phyloP scores from a whole-genome alignment of 306 rosid genomes.

The Lupinus albus region DNA sequence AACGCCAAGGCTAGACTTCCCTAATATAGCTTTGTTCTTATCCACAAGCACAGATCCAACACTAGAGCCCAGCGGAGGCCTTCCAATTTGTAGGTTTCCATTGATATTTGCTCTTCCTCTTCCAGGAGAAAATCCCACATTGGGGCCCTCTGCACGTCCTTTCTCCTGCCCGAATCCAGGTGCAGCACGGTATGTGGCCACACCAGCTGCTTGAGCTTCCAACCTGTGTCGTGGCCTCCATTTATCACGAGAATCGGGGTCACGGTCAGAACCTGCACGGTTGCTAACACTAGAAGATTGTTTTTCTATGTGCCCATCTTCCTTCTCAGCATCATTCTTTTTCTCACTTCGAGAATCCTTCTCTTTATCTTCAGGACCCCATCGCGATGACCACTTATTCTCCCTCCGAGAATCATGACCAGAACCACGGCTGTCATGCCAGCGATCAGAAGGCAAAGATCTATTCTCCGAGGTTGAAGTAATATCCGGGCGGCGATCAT shows the following conservation, averaged over 20 bases:
- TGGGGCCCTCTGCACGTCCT: conserved; percentile 60
- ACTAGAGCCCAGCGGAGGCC: conserved; percentile 48
- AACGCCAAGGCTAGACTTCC: conserved; percentile 48
- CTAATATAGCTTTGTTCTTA: conserved; percentile 43
- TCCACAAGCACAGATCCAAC: conserved; percentile 47
- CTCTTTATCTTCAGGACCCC: conserved; percentile 87
- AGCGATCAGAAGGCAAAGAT: conserved; percentile 55
- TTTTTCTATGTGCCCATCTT: conserved; percentile 54
- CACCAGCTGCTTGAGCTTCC: conserved; percentile 64
- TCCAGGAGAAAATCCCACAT: conserved; percentile 61
- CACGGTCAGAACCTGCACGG: conserved; percentile 62
- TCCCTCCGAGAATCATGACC: conserved; percentile 67
- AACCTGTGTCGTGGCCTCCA: conserved; percentile 84
- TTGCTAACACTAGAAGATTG: conserved; percentile 53
- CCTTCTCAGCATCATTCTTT: conserved; percentile 61
- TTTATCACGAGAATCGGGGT: conserved; percentile 70
- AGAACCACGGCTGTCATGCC: conserved; percentile 61
- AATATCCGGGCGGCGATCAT: conserved; percentile 61
- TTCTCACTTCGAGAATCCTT: conserved; percentile 67
- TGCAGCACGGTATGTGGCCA: conserved; percentile 69
- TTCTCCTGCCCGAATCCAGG: conserved; percentile 78
- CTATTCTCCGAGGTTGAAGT: conserved; percentile 58
- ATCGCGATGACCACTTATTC: conserved; percentile 80
- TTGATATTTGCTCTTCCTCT: conserved; percentile 61
- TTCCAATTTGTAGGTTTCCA: conserved; percentile 53